These are phyloP conservation scores for Parafenestella ontariensis DNA, from an alignment of 2,329 filamentous ascomycete genomes.

Conservation along the genomic window DNA sequence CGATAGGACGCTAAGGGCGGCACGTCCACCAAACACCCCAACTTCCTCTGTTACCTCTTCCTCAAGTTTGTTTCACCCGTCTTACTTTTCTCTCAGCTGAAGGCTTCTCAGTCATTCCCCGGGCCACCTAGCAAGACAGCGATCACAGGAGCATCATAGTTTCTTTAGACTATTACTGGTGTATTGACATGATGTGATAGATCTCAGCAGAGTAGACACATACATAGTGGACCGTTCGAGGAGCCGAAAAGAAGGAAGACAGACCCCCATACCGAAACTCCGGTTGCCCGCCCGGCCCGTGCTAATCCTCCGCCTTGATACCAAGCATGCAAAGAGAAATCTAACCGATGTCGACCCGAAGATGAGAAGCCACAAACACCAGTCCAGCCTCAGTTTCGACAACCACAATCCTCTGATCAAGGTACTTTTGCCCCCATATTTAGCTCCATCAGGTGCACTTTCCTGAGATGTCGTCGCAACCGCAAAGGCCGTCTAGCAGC, in stretches of 20 bases:
- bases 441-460: neutral
- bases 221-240: neutral
- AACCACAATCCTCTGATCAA: neutral
- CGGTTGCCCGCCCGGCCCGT: neutral
- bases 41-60: too few relatives aligned
- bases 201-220: too few relatives aligned
- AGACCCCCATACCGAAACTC: neutral
- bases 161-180: too few relatives aligned
- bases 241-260: neutral
- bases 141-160: too few relatives aligned
- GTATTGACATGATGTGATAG: too few relatives aligned
- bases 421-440: neutral
- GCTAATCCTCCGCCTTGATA: neutral
- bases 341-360: neutral
- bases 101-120: too few relatives aligned
- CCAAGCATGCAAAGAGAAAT: neutral
- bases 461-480: neutral
- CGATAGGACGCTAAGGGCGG: too few relatives aligned
- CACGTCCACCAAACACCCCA: too few relatives aligned
- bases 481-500: constrained; percentile 8
- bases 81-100: too few relatives aligned
- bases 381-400: neutral
- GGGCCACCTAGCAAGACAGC: too few relatives aligned
- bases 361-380: neutral
- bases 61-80: too few relatives aligned